These are phyloP conservation scores for Mucor circinelloides DNA, from an alignment of 371 early-diverging fungal genomes.

Conservation along the genomic window DNA sequence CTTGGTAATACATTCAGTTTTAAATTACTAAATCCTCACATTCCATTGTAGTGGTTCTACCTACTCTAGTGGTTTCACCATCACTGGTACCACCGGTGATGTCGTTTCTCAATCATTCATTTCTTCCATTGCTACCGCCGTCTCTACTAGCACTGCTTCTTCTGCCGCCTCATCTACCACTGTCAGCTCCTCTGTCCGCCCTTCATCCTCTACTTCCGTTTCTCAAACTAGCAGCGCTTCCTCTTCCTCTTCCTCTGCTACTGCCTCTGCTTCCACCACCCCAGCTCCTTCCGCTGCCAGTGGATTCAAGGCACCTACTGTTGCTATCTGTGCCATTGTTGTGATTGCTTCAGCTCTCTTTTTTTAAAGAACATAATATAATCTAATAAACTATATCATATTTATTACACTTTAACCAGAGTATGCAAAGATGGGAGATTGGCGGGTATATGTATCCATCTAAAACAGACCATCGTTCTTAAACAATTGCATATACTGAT, in stretches of 20 bases:
- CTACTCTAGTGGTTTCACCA: constrained; percentile 25
- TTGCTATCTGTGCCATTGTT: constrained; percentile 7
- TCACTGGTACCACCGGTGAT: constrained; percentile 16
- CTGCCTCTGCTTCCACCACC: constrained; percentile 6
- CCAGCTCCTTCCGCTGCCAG: constrained; percentile 3
- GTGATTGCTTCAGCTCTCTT: constrained; percentile 16
- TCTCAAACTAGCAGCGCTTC: constrained; percentile 1
- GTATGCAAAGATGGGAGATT: background rate
- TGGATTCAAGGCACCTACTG: constrained; percentile 14
- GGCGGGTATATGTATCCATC: constrained; percentile 8
- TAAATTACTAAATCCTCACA: background rate
- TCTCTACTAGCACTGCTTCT: constrained; percentile 5
- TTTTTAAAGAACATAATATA: constrained; percentile 10
- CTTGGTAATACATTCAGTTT: background rate
- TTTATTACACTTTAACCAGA: background rate
- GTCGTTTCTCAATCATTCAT: constrained; percentile 15
- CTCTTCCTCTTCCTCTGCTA: background rate
- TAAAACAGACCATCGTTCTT: constrained; percentile 50
- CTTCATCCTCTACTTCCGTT: background rate
- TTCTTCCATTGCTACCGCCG: constrained; percentile 6
- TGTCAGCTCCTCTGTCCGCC: background rate
- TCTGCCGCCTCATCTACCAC: background rate
- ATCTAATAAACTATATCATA: background rate
- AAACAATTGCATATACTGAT: constrained; percentile 56
- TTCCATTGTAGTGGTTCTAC: constrained; percentile 10